Conservation (phyloP, 208 protist species). For the Wallacemonas sp. region DNA sequence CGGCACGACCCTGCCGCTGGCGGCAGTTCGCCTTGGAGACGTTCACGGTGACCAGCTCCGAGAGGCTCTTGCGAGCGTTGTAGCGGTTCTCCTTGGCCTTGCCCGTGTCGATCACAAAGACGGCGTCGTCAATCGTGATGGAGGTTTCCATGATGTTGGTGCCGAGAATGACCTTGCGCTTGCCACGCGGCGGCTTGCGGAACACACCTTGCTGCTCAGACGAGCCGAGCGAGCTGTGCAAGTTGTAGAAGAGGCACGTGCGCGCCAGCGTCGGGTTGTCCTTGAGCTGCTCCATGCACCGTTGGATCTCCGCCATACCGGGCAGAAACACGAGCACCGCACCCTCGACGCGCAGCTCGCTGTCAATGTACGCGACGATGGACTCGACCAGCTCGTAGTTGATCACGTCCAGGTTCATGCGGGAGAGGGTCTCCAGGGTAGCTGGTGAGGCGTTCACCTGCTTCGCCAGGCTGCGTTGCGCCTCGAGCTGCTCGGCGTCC, state of each 20-base stretch:
- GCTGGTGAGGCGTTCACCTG: slow-evolving; percentile 46
- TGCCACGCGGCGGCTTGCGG: slow-evolving; percentile 71
- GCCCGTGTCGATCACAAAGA: slow-evolving; percentile 97
- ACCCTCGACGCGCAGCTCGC: slow-evolving; percentile 48
- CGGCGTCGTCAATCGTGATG: slow-evolving; percentile 97
- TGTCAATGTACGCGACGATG: slow-evolving; percentile 89
- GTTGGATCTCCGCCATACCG: slow-evolving; percentile 94
- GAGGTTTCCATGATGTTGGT: slow-evolving; percentile 99
- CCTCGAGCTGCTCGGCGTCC: slow-evolving; percentile 38
- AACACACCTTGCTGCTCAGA: slow-evolving; percentile 95
- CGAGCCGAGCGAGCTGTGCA: slow-evolving; percentile 93
- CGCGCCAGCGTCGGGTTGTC: slow-evolving; percentile 47
- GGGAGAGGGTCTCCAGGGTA: slow-evolving; percentile 64
- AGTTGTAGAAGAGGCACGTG: slow-evolving; percentile 80
- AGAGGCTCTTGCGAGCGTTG: slow-evolving; percentile 80
- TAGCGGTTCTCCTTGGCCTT: slow-evolving; percentile 95
- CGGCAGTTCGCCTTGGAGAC: slow-evolving; percentile 93
- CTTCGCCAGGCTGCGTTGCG: slow-evolving; percentile 44
- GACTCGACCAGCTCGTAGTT: slow-evolving; percentile 95
- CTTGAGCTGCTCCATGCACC: slow-evolving; percentile 85
- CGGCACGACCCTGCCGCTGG: slow-evolving; percentile 96
- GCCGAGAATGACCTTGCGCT: slow-evolving; percentile 95
- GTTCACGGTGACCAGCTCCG: slow-evolving; percentile 88
- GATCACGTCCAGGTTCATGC: slow-evolving; percentile 91
- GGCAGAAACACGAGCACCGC: slow-evolving; percentile 97